Base-by-base conservation (phyloP, 2,329 filamentous ascomycete genomes). In the Colletotrichum camelliae region DNA sequence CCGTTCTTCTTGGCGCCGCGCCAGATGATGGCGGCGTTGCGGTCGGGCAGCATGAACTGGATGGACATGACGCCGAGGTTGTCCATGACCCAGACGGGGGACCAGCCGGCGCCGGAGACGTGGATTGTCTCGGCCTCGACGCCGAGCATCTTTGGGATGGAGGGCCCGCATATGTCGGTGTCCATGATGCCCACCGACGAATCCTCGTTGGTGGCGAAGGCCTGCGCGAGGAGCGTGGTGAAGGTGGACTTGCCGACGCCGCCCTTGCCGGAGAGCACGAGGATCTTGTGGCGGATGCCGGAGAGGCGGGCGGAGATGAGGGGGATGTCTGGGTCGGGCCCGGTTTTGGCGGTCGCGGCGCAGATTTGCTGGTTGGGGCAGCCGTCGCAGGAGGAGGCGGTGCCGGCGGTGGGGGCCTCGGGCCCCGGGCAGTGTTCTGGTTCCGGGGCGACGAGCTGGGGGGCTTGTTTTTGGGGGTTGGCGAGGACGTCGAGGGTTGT, bases 91-190 rank as follows among this genome's bases (percentile, higher is more conserved):
- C 96, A 98, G 16, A 98, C 96, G 0, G 97, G 97, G 82, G 94
- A 95, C 97, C 96, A 98, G 3, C 97, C 97, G 1, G 93, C 92
- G 69, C 92, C 94, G 82, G 93, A 97, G 69, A 98, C 92, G 83
- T 99, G 97, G 68, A 99, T 97, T 1, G 94, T 98, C 86, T 99
- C 96, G 31, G 92, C 88, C 85, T 98, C 96, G 1, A 98, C 96
- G 39, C 97, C 97, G 93, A 99, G 96, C 96, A 99, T 98, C 87
- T 98, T 98, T 24, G 97, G 97, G 81, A 99, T 98, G 78, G 93
- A 95, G 1, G 97, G 97, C 0, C 97, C 97, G 86, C 96, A 98
- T 77, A 99, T 98, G 84, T 99, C 97, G 8, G 97, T 97, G 85
- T 99, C 97, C 95, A 98, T 98, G 80, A 99, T 93, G 24, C 96